phyloP scores from a whole-genome alignment of 164 flowering plant species.

The Dillenia suffruticosa region DNA sequence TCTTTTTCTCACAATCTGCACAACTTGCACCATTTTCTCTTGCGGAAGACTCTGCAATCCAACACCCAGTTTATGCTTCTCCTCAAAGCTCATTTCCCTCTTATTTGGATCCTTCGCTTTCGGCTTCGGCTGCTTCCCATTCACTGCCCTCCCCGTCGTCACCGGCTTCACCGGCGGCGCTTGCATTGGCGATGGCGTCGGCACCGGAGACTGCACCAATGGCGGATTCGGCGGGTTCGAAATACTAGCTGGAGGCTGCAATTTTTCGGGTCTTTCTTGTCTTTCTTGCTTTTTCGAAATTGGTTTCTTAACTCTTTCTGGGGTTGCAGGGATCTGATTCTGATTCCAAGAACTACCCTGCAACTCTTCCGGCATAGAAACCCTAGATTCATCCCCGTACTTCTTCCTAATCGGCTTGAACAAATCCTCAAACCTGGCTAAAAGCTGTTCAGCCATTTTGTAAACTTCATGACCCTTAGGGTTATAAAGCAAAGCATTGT shows the following conservation, averaged over 20 bases:
- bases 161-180: slow-evolving; percentile 20
- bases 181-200: slow-evolving; percentile 20
- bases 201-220: neutral
- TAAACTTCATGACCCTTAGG: slow-evolving; percentile 73
- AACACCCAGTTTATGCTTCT: slow-evolving; percentile 37
- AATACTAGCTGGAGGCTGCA: neutral
- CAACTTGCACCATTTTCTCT: slow-evolving; percentile 64
- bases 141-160: slow-evolving; percentile 1
- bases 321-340: slow-evolving; percentile 10
- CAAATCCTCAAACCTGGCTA: slow-evolving; percentile 23
- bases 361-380: slow-evolving; percentile 11
- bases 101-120: slow-evolving; percentile 33
- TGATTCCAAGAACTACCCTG: slow-evolving; percentile 33
- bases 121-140: slow-evolving; percentile 32
- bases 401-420: slow-evolving; percentile 18
- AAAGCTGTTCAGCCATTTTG: slow-evolving; percentile 42
- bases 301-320: slow-evolving; percentile 9
- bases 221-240: neutral
- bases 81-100: slow-evolving; percentile 35
- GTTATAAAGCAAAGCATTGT: slow-evolving; percentile 73
- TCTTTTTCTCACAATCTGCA: slow-evolving; percentile 56
- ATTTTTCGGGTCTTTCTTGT: neutral
- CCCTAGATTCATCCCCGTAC: slow-evolving; percentile 9
- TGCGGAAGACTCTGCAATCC: slow-evolving; percentile 27
- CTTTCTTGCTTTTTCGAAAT: neutral